Percentiles rank a stretch among this genome's conserved stretches.
These are phyloP conservation scores for Pulveroboletus sp. DNA, from an alignment of 768 basidiomycete species.

Conservation along the genomic window DNA sequence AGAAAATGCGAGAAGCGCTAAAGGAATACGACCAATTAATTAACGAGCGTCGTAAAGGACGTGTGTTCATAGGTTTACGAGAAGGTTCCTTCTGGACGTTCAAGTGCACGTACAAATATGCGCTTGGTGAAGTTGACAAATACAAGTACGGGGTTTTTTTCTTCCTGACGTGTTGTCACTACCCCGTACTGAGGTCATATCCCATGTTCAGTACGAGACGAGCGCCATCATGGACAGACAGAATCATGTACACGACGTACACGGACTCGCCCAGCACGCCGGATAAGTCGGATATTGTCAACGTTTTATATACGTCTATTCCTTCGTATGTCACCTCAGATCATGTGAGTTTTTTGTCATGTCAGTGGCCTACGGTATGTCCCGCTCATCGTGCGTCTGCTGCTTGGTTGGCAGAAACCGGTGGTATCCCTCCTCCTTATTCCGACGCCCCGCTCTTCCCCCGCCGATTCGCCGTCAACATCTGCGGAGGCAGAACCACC, in stretches of 20 bases:
- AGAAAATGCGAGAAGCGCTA: slow-evolving; percentile 51
- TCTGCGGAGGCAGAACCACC: slow-evolving; percentile 24
- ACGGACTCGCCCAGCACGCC: slow-evolving; percentile 54
- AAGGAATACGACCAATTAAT: slow-evolving; percentile 73
- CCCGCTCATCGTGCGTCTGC: not conserved
- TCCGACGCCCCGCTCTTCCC: slow-evolving; percentile 35
- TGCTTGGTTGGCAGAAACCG: slow-evolving; percentile 60
- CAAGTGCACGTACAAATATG: slow-evolving; percentile 89
- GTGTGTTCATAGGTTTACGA: slow-evolving; percentile 63
- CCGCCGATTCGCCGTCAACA: slow-evolving; percentile 15
- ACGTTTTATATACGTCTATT: slow-evolving; percentile 72
- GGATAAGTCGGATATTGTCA: slow-evolving; percentile 51
- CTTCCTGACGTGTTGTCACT: not conserved
- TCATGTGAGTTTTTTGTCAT: slow-evolving; percentile 53
- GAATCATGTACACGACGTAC: slow-evolving; percentile 79
- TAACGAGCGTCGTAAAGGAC: slow-evolving; percentile 57
- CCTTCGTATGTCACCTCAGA: slow-evolving; percentile 86
- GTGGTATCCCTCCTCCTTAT: slow-evolving; percentile 70
- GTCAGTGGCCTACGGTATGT: not conserved
- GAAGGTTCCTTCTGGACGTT: slow-evolving; percentile 90
- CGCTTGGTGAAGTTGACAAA: slow-evolving; percentile 73
- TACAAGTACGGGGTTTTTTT: slow-evolving; percentile 53
- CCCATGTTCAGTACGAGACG: slow-evolving; percentile 50
- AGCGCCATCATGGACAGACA: slow-evolving; percentile 88
- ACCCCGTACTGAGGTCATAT: slow-evolving; percentile 3